Evolutionary conservation across 2,329 filamentous ascomycete species (phyloP).

Genomic region (Colletotrichum sp.): DNA sequence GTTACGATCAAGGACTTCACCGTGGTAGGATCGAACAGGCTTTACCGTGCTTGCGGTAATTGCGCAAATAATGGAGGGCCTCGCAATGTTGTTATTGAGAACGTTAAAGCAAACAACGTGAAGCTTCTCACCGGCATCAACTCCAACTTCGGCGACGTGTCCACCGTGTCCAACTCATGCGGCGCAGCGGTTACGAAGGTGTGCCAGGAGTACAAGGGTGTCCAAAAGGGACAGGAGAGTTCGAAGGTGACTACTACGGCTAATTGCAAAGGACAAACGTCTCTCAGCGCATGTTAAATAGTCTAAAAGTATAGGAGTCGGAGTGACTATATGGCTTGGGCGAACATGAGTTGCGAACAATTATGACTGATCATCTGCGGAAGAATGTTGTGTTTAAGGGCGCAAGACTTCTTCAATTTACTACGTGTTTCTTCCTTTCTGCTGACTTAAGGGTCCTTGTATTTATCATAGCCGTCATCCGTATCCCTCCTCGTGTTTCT

Average conservation of each 20-base stretch:
- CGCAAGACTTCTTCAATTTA: not conserved
- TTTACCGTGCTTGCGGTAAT: constrained; percentile 49
- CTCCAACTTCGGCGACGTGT: constrained; percentile 36
- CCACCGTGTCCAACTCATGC: constrained; percentile 20
- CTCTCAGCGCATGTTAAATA: not conserved
- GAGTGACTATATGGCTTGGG: not conserved
- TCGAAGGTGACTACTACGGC: constrained; percentile 9
- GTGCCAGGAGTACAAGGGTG: constrained; percentile 16
- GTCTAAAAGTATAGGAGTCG: not conserved
- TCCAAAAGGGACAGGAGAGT: constrained; percentile 3
- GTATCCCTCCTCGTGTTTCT: not conserved
- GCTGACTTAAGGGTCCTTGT: not conserved
- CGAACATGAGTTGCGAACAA: not conserved
- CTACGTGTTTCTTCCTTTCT: not conserved
- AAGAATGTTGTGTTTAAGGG: not conserved
- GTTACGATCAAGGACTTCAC: constrained; percentile 34
- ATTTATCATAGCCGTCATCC: not conserved
- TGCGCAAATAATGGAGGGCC: constrained; percentile 29
- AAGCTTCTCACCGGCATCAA: constrained; percentile 43
- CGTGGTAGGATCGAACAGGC: constrained; percentile 42
- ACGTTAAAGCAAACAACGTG: not conserved
- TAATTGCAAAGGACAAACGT: constrained; percentile 2
- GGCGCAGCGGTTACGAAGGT: constrained; percentile 1
- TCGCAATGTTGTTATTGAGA: not conserved
- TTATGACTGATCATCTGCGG: not conserved